These are phyloP conservation scores for Lyophyllum shimeji DNA, from an alignment of 768 basidiomycete genomes.

Conservation along the genomic window DNA sequence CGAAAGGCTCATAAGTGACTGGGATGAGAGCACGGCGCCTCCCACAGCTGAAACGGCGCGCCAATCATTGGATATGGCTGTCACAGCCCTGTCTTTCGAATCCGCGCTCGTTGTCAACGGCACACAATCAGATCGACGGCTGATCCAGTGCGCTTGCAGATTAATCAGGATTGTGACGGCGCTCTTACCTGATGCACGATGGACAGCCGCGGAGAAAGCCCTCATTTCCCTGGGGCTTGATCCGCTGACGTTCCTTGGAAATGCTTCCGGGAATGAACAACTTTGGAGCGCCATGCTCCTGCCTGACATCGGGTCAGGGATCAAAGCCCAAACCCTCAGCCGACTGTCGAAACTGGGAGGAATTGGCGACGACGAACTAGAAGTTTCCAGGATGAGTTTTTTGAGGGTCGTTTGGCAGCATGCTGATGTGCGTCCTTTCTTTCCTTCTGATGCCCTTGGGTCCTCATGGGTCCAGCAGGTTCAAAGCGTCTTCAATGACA, in stretches of 20 bases:
- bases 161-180: constrained; percentile 35
- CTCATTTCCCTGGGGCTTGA: constrained; percentile 66
- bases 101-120: constrained; percentile 66
- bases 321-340: constrained; percentile 54
- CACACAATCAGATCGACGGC: constrained; percentile 53
- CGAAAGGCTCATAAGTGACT: constrained; percentile 47
- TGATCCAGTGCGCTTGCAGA: constrained; percentile 65
- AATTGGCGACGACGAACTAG: constrained; percentile 7
- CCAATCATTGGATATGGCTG: constrained; percentile 65
- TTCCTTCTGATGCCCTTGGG: neutral
- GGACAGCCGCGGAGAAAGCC: constrained; percentile 64
- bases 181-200: constrained; percentile 42
- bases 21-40: constrained; percentile 42
- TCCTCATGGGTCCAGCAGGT: constrained; percentile 36
- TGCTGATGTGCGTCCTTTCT: constrained; percentile 52
- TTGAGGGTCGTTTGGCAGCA: constrained; percentile 67
- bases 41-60: constrained; percentile 66
- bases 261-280: constrained; percentile 24
- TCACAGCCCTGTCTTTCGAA: constrained; percentile 70
- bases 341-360: constrained; percentile 23
- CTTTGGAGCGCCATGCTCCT: constrained; percentile 46
- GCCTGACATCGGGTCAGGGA: constrained; percentile 54
- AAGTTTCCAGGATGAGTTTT: constrained; percentile 36
- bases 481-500: constrained; percentile 41
- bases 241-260: constrained; percentile 51